These are phyloP conservation scores for Penicillium freii DNA, from an alignment of 2,329 filamentous ascomycete species.

Conservation along the genomic window DNA sequence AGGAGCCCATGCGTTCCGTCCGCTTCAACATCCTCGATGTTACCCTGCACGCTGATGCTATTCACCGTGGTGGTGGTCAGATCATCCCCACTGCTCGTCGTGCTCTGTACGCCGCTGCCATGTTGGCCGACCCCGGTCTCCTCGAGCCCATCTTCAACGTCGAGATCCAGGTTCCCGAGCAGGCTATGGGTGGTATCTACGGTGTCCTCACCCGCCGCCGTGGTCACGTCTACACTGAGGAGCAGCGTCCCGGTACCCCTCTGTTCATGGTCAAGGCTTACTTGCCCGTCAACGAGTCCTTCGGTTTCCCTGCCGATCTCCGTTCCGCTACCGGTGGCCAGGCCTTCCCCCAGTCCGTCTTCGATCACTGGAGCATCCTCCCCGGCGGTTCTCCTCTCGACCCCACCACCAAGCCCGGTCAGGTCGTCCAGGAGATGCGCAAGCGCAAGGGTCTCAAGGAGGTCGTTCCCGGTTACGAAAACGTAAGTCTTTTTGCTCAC, in stretches of 20 bases:
- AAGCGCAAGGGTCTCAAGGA: conserved; percentile 99
- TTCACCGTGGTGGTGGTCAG: conserved; percentile 99
- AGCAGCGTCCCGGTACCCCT: conserved; percentile 97
- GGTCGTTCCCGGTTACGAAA: conserved; percentile 86
- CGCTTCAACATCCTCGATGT: conserved; percentile 99
- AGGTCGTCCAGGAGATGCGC: conserved; percentile 83
- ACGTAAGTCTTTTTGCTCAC: conserved; percentile 65
- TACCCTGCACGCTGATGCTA: conserved; percentile 98
- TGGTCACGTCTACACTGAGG: conserved; percentile 98
- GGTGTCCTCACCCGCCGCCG: conserved; percentile 95
- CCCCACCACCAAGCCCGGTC: conserved; percentile 73
- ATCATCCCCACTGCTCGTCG: conserved; percentile 97
- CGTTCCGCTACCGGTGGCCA: conserved; percentile 90
- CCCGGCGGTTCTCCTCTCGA: conserved; percentile 93
- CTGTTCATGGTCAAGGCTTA: conserved; percentile 99
- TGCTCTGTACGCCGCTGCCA: conserved; percentile 89
- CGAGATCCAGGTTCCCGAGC: conserved; percentile 98
- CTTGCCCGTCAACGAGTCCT: conserved; percentile 93
- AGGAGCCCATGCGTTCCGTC: conserved; percentile 96
- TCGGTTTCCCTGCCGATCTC: conserved; percentile 98
- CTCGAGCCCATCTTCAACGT: conserved; percentile 98
- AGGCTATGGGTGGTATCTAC: conserved; percentile 99
- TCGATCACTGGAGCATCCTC: conserved; percentile 97
- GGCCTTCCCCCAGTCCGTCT: conserved; percentile 98
- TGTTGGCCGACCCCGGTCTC: conserved; percentile 86